Conservation (phyloP, 177 flowering plant species). For the Vitis hybrid region DNA sequence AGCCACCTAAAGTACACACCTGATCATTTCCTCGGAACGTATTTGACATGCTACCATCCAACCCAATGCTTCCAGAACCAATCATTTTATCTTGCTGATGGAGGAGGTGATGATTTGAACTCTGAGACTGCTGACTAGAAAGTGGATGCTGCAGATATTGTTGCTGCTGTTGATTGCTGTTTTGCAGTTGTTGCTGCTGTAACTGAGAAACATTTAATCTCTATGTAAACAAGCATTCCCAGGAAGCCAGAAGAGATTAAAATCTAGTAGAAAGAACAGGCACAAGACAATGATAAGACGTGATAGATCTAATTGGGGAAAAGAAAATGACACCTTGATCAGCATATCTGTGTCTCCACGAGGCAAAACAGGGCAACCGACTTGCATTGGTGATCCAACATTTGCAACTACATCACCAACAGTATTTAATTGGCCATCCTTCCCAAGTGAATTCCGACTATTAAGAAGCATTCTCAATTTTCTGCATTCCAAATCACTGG, state of each 20-base stretch:
- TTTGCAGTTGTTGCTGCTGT: slow-evolving; percentile 58
- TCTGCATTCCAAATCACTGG: slow-evolving; percentile 57
- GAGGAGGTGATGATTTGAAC: slow-evolving; percentile 51
- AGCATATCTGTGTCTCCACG: slow-evolving; percentile 69
- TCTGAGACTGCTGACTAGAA: slow-evolving; percentile 68
- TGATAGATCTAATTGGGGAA: neutral
- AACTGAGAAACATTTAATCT: slow-evolving; percentile 50
- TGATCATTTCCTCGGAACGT: slow-evolving; percentile 78
- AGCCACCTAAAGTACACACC: slow-evolving; percentile 32
- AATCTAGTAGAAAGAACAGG: neutral
- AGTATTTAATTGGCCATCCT: slow-evolving; percentile 61
- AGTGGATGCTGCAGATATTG: slow-evolving; percentile 63
- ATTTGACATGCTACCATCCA: slow-evolving; percentile 80
- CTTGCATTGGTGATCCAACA: slow-evolving; percentile 60
- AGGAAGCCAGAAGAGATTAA: slow-evolving; percentile 4
- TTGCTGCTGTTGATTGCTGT: slow-evolving; percentile 43
- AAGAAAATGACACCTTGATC: slow-evolving; percentile 46
- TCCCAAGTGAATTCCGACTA: slow-evolving; percentile 45
- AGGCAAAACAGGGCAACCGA: slow-evolving; percentile 46
- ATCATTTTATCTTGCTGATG: slow-evolving; percentile 68
- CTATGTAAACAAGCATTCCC: slow-evolving; percentile 11
- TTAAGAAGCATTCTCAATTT: slow-evolving; percentile 41
- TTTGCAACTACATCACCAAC: slow-evolving; percentile 62
- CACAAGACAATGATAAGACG: neutral
- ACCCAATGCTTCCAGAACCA: slow-evolving; percentile 45